phyloP scores from a whole-genome alignment of 192 early-diverging fungal species.

The Backusella sp. region DNA sequence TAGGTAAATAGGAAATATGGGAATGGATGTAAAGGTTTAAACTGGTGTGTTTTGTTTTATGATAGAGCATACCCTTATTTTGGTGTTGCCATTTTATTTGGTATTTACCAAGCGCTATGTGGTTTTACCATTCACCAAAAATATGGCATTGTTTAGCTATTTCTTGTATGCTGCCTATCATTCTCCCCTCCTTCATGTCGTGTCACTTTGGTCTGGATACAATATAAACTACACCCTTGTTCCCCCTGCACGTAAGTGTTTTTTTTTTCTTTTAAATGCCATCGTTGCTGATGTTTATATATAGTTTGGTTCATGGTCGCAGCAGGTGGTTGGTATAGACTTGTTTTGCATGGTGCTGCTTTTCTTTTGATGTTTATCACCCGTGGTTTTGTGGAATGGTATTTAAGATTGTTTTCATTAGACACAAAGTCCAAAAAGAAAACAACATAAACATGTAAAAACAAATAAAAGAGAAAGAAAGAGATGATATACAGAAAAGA shows the following conservation, averaged over 20 bases:
- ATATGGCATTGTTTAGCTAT: constrained; percentile 51
- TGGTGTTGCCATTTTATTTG: constrained; percentile 48
- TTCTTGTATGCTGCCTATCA: constrained; percentile 54
- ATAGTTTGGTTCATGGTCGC: constrained; percentile 28
- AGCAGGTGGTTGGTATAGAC: constrained; percentile 30
- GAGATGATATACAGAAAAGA: neutral
- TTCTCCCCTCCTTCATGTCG: constrained; percentile 38
- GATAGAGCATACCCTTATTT: constrained; percentile 44
- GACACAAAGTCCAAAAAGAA: neutral
- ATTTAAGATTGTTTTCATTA: neutral
- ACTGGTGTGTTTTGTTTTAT: neutral
- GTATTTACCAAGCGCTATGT: constrained; percentile 50
- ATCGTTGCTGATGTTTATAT: neutral
- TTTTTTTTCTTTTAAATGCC: neutral
- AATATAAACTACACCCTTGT: constrained; percentile 56
- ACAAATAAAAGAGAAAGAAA: neutral
- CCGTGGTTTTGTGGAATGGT: constrained; percentile 12
- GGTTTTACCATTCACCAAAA: constrained; percentile 40
- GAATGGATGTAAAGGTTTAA: constrained; percentile 15
- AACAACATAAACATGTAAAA: neutral
- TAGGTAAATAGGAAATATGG: neutral
- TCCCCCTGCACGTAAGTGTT: constrained; percentile 46
- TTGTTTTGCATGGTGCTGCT: constrained; percentile 24
- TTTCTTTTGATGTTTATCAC: constrained; percentile 33
- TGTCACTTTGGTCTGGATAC: constrained; percentile 43